phyloP scores from a whole-genome alignment of 78 protist genomes.

The Dictyostelium brefeldianum region DNA sequence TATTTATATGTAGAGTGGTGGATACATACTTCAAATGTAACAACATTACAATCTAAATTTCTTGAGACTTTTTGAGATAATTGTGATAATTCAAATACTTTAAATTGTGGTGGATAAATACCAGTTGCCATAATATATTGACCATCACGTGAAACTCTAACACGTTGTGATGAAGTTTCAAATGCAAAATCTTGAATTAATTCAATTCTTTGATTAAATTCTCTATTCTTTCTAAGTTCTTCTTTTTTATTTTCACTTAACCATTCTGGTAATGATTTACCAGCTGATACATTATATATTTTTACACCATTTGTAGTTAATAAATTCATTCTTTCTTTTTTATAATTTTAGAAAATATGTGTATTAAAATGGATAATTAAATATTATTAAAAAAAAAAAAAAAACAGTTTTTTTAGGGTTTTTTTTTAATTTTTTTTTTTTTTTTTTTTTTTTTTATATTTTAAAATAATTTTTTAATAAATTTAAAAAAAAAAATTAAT shows the following conservation, averaged over 20 bases:
- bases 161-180: constrained; percentile 84
- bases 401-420: background rate
- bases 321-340: constrained; percentile 70
- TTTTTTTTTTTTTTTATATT: background rate
- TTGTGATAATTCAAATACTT: constrained; percentile 91
- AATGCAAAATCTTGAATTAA: constrained; percentile 97
- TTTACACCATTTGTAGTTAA: constrained; percentile 84
- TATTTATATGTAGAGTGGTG: background rate
- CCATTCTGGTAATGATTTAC: constrained; percentile 92
- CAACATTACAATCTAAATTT: constrained; percentile 88
- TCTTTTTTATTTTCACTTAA: constrained; percentile 75
- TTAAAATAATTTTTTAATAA: no score
- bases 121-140: constrained; percentile 92
- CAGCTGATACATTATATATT: constrained; percentile 90
- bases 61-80: constrained; percentile 94
- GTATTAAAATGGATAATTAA: background rate
- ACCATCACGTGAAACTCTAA: constrained; percentile 89
- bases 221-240: constrained; percentile 62
- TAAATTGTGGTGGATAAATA: constrained; percentile 95
- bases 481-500: no score
- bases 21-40: constrained; percentile 71
- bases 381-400: background rate
- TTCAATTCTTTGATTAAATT: constrained; percentile 88
- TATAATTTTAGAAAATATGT: background rate
- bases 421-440: background rate